phyloP scores from a whole-genome alignment of 176 grass and related monocot species.

The Musa beccarii region DNA sequence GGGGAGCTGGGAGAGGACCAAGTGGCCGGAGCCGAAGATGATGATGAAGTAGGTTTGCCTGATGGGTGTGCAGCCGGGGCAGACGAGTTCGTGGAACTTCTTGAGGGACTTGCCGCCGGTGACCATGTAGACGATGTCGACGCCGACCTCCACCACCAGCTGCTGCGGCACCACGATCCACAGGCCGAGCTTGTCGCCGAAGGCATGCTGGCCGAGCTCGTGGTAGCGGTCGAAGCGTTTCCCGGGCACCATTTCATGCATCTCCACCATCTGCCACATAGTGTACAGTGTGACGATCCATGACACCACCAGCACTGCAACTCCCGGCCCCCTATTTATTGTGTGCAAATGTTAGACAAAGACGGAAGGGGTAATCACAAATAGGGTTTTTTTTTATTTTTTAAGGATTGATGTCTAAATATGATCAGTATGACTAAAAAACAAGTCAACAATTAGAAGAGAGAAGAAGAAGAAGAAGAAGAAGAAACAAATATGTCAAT shows the following conservation, averaged over 20 bases:
- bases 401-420: no score
- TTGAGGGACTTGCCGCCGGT: conserved; percentile 77
- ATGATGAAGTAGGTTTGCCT: conserved; percentile 89
- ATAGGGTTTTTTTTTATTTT: no score
- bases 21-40: conserved; percentile 80
- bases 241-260: conserved; percentile 94
- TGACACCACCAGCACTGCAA: conserved; percentile 60
- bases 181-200: conserved; percentile 67
- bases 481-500: no score
- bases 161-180: conserved; percentile 90
- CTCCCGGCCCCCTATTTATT: conserved; percentile 51
- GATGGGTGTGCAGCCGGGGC: conserved; percentile 48
- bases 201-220: conserved; percentile 84
- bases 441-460: no score
- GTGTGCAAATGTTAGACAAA: no score
- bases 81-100: conserved; percentile 87
- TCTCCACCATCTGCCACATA: conserved; percentile 98
- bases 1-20: conserved; percentile 73
- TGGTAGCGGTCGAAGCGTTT: conserved; percentile 84
- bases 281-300: conserved; percentile 94
- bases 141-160: conserved; percentile 69
- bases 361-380: no score
- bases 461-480: no score
- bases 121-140: conserved; percentile 97
- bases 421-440: no score